phyloP scores from a whole-genome alignment of 192 early-diverging fungal species.

The Thamnidium elegans region DNA sequence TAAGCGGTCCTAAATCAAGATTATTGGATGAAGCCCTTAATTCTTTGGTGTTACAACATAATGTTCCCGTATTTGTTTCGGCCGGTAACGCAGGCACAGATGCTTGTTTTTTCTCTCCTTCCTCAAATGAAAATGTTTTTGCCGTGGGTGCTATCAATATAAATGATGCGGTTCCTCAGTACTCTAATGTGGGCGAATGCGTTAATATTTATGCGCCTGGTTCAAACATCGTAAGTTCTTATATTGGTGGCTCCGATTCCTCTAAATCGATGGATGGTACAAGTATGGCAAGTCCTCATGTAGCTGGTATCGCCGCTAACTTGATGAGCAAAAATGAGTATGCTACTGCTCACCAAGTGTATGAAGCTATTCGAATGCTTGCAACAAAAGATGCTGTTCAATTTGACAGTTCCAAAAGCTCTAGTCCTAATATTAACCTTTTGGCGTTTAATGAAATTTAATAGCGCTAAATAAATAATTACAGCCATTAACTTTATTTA shows the following conservation, averaged over 20 bases:
- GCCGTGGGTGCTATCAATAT: slow-evolving; percentile 47
- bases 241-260: slow-evolving; percentile 20
- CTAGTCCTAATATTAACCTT: background rate
- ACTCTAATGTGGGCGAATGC: slow-evolving; percentile 53
- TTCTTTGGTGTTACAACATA: slow-evolving; percentile 25
- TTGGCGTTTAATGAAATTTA: slow-evolving; percentile 1
- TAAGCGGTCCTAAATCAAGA: slow-evolving; percentile 53
- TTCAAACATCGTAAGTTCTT: slow-evolving; percentile 45
- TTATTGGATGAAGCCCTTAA: slow-evolving; percentile 44
- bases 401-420: background rate
- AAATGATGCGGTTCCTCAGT: slow-evolving; percentile 42
- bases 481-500: too few species aligned
- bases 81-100: slow-evolving; percentile 57
- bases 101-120: slow-evolving; percentile 57
- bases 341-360: slow-evolving; percentile 29
- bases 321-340: slow-evolving; percentile 33
- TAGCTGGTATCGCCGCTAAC: slow-evolving; percentile 45
- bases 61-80: slow-evolving; percentile 54
- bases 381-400: slow-evolving; percentile 17
- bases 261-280: slow-evolving; percentile 45
- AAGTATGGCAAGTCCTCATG: slow-evolving; percentile 52
- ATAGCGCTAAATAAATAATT: too few species aligned
- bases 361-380: slow-evolving; percentile 19
- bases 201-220: slow-evolving; percentile 65
- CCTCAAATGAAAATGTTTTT: slow-evolving; percentile 38